Evolutionary conservation across 352 stramenopile genomes (phyloP).

Genomic region (Phytophthora aleatoria): DNA sequence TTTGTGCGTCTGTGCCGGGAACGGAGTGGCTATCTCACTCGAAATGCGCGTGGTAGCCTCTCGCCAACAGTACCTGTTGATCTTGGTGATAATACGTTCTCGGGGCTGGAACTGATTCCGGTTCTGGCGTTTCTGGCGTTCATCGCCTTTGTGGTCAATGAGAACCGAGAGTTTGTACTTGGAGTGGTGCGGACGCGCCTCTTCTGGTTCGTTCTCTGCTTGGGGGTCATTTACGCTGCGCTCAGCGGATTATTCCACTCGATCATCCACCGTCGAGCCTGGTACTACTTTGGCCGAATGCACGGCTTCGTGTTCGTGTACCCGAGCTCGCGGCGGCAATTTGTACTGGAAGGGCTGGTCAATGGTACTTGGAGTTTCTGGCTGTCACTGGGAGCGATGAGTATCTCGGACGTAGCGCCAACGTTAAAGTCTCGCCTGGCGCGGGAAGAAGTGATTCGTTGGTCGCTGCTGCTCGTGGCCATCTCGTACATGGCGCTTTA

Average conservation of each 20-base stretch:
- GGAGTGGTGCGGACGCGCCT: slow-evolving; percentile 41
- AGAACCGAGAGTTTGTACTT: slow-evolving; percentile 47
- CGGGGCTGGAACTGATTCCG: slow-evolving; percentile 45
- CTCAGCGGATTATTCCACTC: slow-evolving; percentile 68
- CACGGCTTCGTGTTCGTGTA: slow-evolving; percentile 68
- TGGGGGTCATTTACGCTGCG: slow-evolving; percentile 58
- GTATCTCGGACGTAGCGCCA: slow-evolving; percentile 50
- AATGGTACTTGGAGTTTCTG: slow-evolving; percentile 71
- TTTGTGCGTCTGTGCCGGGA: slow-evolving; percentile 47
- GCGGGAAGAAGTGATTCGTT: slow-evolving; percentile 55
- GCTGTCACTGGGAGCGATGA: slow-evolving; percentile 57
- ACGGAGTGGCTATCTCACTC: slow-evolving; percentile 30
- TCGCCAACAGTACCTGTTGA: slow-evolving; percentile 15
- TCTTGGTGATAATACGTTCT: slow-evolving; percentile 18
- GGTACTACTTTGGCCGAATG: slow-evolving; percentile 60
- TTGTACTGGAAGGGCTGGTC: slow-evolving; percentile 64
- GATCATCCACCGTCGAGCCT: slow-evolving; percentile 54
- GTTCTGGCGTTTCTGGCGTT: slow-evolving; percentile 43
- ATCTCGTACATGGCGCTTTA: slow-evolving; percentile 55
- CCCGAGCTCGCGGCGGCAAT: slow-evolving; percentile 65
- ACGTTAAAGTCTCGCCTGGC: slow-evolving; percentile 33
- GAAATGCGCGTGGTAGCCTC: slow-evolving; percentile 22
- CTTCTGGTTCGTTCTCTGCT: slow-evolving; percentile 62
- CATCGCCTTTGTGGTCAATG: slow-evolving; percentile 39
- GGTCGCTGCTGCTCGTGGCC: slow-evolving; percentile 46